phyloP scores from a whole-genome alignment of 176 grass and related monocot species.

The Musa acuminata region DNA sequence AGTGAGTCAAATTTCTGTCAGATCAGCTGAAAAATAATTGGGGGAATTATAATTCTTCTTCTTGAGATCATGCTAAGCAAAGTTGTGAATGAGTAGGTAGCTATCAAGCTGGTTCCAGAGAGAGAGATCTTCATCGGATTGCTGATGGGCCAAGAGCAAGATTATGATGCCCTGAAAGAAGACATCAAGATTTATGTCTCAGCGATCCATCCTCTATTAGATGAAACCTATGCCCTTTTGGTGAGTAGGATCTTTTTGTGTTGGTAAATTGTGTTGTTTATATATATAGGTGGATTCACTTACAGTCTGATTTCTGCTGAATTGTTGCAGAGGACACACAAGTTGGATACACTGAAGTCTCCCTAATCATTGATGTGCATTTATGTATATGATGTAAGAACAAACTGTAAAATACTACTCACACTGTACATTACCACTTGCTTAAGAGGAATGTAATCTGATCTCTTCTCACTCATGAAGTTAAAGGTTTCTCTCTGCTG shows the following conservation, averaged over 20 bases:
- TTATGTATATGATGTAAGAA: too few species aligned
- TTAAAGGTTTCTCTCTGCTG: too few species aligned
- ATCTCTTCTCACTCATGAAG: too few species aligned
- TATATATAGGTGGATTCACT: neutral
- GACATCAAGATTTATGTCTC: constrained; percentile 31
- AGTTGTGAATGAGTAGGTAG: constrained; percentile 36
- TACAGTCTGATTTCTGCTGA: neutral
- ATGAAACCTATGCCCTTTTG: constrained; percentile 52
- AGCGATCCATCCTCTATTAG: constrained; percentile 44
- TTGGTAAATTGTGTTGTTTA: neutral
- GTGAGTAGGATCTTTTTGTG: constrained; percentile 26
- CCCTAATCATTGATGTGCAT: constrained; percentile 21
- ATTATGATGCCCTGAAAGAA: constrained; percentile 18
- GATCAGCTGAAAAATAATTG: too few species aligned
- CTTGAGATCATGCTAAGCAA: neutral
- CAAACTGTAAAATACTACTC: neutral
- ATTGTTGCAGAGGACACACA: constrained; percentile 46
- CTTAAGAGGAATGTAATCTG: neutral
- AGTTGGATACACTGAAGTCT: constrained; percentile 63
- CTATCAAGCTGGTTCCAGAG: constrained; percentile 62
- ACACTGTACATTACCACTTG: neutral
- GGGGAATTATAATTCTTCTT: too few species aligned
- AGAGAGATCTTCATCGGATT: constrained; percentile 38
- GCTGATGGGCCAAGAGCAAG: constrained; percentile 33
- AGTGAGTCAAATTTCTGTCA: too few species aligned